phyloP scores from a whole-genome alignment of 2,329 filamentous ascomycete genomes.

The Apiospora hydei region DNA sequence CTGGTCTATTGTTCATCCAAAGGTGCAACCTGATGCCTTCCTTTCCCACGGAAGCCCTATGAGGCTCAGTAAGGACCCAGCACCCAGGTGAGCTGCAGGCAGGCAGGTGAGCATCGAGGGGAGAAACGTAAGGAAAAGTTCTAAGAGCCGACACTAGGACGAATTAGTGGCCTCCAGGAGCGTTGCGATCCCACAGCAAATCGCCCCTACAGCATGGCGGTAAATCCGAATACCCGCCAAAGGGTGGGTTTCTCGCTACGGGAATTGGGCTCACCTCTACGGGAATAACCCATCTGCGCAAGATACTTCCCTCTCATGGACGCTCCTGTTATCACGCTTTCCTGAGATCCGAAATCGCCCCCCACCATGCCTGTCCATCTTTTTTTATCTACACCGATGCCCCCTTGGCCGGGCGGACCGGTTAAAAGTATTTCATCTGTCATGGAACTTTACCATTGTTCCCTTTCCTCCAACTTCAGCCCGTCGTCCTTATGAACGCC shows the following conservation, averaged over 20 bases:
- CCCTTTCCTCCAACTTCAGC: not conserved
- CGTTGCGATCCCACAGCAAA: slow-evolving; percentile 4
- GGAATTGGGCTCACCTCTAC: not conserved
- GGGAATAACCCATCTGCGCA: slow-evolving; percentile 11
- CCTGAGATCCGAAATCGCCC: slow-evolving; percentile 16
- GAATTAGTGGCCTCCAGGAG: not conserved
- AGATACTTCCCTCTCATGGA: not conserved
- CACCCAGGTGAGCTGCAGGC: too few relatives aligned
- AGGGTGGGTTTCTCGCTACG: slow-evolving; percentile 5
- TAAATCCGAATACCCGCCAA: slow-evolving; percentile 18
- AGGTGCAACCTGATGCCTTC: not conserved
- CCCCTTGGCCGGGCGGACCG: not conserved
- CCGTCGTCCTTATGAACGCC: not conserved
- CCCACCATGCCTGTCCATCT: slow-evolving; percentile 2
- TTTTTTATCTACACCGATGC: slow-evolving; percentile 6
- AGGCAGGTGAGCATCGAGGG: not conserved
- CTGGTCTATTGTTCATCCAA: not conserved
- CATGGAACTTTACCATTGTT: not conserved
- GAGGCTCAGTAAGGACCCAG: not conserved
- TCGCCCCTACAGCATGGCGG: slow-evolving; percentile 6
- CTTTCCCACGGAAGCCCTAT: not conserved
- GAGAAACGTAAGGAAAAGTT: not conserved
- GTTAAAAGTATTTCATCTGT: not conserved
- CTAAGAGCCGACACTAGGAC: slow-evolving; percentile 15
- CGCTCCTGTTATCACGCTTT: slow-evolving; percentile 3